Evolutionary conservation across 768 basidiomycete genomes (phyloP).

Genomic region (Polyporus arcularius): DNA sequence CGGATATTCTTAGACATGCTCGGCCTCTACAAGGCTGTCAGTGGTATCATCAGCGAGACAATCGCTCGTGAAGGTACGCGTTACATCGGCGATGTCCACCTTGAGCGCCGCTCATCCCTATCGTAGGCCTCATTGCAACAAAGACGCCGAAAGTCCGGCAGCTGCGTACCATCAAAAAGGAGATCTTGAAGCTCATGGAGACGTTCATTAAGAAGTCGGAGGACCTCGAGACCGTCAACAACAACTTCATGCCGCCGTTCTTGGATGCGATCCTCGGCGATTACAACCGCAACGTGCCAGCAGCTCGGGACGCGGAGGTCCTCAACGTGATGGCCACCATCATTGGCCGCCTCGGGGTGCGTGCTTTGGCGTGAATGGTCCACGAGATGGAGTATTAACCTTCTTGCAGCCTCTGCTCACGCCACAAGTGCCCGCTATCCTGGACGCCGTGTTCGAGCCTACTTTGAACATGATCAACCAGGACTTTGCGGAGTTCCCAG

Average conservation of each 20-base stretch:
- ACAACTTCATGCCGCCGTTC: slow-evolving; percentile 89
- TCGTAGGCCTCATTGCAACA: slow-evolving; percentile 81
- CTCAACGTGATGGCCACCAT: slow-evolving; percentile 97
- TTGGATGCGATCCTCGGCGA: slow-evolving; percentile 98
- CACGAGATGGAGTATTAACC: slow-evolving; percentile 7
- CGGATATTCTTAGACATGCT: slow-evolving; percentile 98
- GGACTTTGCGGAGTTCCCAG: slow-evolving; percentile 98
- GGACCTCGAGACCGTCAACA: slow-evolving; percentile 91
- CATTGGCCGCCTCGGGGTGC: slow-evolving; percentile 81
- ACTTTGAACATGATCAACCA: slow-evolving; percentile 99
- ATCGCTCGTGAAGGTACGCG: slow-evolving; percentile 78
- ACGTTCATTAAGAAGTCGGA: slow-evolving; percentile 97
- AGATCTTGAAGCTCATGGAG: slow-evolving; percentile 95
- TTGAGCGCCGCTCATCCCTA: not conserved
- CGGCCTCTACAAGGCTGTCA: slow-evolving; percentile 95
- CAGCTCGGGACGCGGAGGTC: slow-evolving; percentile 94
- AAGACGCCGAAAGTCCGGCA: slow-evolving; percentile 96
- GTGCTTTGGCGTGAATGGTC: slow-evolving; percentile 31
- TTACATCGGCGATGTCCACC: not conserved
- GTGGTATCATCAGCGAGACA: slow-evolving; percentile 92
- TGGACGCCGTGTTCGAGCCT: slow-evolving; percentile 97
- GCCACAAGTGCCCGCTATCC: slow-evolving; percentile 90
- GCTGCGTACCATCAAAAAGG: slow-evolving; percentile 96
- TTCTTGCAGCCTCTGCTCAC: slow-evolving; percentile 71
- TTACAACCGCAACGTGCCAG: slow-evolving; percentile 91